Evolutionary conservation across 306 rosid genomes (phyloP).

Genomic region (Quercus parvula): DNA sequence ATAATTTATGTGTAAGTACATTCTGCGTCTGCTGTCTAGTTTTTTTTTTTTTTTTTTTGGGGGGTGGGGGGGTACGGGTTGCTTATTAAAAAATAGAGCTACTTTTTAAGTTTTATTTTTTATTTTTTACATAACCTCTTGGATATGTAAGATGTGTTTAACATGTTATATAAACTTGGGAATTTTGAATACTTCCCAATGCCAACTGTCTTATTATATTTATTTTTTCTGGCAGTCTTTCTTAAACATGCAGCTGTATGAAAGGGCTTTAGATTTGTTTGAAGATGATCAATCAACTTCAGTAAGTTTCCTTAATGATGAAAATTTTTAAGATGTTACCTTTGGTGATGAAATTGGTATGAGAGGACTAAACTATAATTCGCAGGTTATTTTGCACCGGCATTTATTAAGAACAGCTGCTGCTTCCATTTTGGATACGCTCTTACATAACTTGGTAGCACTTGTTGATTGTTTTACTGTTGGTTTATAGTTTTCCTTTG

Average conservation of each 20-base stretch:
- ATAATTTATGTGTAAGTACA: constrained; percentile 5
- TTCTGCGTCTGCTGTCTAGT: not conserved
- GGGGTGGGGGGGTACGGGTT: not conserved
- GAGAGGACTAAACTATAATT: constrained; percentile 30
- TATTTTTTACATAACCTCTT: not conserved
- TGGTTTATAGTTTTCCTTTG: constrained; percentile 10
- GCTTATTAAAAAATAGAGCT: not conserved
- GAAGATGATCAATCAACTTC: constrained; percentile 92
- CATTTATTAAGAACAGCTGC: constrained; percentile 89
- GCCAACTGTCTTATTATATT: constrained; percentile 20
- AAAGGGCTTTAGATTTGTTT: constrained; percentile 88
- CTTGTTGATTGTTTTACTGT: constrained; percentile 4
- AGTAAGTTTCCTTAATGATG: constrained; percentile 45
- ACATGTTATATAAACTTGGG: not conserved
- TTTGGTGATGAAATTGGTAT: constrained; percentile 24
- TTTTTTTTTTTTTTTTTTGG: not conserved
- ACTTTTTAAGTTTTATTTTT: not conserved
- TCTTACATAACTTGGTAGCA: constrained; percentile 68
- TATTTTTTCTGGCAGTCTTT: constrained; percentile 60
- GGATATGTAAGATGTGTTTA: not conserved
- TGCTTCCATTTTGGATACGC: constrained; percentile 64
- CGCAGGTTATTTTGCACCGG: constrained; percentile 90
- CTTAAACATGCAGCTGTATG: constrained; percentile 94
- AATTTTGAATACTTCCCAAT: not conserved
- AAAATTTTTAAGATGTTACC: constrained; percentile 11